Evolutionary conservation across 2,329 filamentous ascomycete species (phyloP), one percentile per base, ranked within the genome.

Genomic region (Bipolaris oryzae): DNA sequence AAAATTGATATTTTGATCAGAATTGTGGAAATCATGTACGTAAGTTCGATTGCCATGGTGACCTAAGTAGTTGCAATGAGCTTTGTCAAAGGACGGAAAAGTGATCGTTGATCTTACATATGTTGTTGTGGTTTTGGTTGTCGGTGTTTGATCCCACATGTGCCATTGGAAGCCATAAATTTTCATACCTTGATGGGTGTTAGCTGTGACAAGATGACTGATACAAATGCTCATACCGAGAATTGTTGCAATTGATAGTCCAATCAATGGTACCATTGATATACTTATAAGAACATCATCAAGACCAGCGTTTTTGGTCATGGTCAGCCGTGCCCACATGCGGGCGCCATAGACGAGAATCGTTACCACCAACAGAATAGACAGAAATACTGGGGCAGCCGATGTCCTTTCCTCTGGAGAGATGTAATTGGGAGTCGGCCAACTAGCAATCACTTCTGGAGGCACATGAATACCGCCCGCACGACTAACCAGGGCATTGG

Each of bases 1-100:
- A 73, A 66, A 13, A 73, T 72, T 2, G 69, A 70, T 3, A 73
- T 61, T 31, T 73, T 73, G 34, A 68, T 72, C 3, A 71, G 60
- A 1, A 60, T 65, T 3, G 69, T 70, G 10, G 60, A 47, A 7
- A 55, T 42, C 10, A 73, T 31, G 41, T 52, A 46, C 21, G 20
- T 46, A 10, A 46, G 41, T 38, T 52, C 50, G 13, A 52, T 52
- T n/a, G 39, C 39, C 39, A 42, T 42, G 9, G 39, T 42, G 11
- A 42, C 21, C 39, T 42, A 39, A 5, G 4, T 39, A 39, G 2
- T 21, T 39, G 3, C 18, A 20, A 21, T 39, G 18, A 39, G 37
- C 37, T 39, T 39, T 10, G 3, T 39, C 18, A 21, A 39, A 39
- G 20, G 10, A 42, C 28, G 3, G 21, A 42, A 25, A 25, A 42